These are phyloP conservation scores for Penicillium chermesinum DNA, from an alignment of 495 filamentous ascomycete genomes.

Conservation along the genomic window DNA sequence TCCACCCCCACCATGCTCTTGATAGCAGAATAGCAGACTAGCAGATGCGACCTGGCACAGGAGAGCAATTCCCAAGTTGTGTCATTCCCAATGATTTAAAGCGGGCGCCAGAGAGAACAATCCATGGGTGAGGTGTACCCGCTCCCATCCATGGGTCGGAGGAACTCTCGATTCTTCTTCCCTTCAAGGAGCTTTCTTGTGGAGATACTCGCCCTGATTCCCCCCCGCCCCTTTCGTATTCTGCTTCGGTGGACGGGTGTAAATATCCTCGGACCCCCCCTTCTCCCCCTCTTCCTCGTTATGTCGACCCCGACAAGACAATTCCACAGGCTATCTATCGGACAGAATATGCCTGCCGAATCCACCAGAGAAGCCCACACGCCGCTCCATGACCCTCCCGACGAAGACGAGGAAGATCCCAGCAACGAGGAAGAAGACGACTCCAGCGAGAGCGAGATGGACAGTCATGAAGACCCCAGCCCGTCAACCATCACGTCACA, in stretches of 20 bases:
- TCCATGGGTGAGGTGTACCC: slow-evolving; percentile 35
- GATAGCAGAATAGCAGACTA: no score
- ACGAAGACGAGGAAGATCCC: slow-evolving; percentile 16
- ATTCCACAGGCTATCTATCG: slow-evolving; percentile 37
- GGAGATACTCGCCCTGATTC: not conserved
- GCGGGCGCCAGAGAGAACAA: slow-evolving; percentile 22
- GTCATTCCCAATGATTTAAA: slow-evolving; percentile 23
- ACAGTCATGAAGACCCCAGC: slow-evolving; percentile 9
- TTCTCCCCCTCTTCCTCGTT: slow-evolving; percentile 8
- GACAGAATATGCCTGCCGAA: slow-evolving; percentile 29
- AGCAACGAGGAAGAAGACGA: slow-evolving; percentile 19
- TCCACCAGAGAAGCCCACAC: slow-evolving; percentile 18
- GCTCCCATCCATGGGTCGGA: slow-evolving; percentile 38
- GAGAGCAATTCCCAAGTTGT: slow-evolving; percentile 4
- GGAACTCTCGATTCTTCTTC: slow-evolving; percentile 28
- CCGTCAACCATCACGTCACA: slow-evolving; percentile 24
- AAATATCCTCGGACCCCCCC: slow-evolving; percentile 1
- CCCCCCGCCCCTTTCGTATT: slow-evolving; percentile 1
- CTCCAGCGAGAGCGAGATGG: not conserved
- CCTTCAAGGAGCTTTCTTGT: slow-evolving; percentile 3
- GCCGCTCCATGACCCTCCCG: slow-evolving; percentile 16
- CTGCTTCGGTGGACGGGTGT: not conserved
- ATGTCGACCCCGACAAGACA: slow-evolving; percentile 42
- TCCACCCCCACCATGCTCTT: not conserved
- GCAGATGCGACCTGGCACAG: not conserved